Base-by-base conservation (phyloP, 2,329 filamentous ascomycete species). In the Neonectria ditissima region DNA sequence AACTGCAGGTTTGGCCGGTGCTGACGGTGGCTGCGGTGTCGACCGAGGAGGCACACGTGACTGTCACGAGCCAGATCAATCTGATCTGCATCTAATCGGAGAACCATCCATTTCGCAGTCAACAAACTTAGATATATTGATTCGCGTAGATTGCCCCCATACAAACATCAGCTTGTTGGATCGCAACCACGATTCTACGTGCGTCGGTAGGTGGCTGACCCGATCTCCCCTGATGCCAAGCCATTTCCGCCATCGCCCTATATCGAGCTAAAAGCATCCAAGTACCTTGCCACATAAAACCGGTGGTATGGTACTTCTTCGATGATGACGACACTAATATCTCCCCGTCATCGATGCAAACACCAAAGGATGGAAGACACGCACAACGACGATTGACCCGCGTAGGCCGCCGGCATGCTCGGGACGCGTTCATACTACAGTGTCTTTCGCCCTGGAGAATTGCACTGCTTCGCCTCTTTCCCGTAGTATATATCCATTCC, bases 301-400 rank as follows among this genome's bases (percentile, higher is more conserved):
- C 18, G 2, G 30, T 22, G 28, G n/a, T 4, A 22, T 6, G 34
- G 30, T 60, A 63, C 60, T 26, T 63, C 2, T 18, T 57, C 60
- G 41, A 63, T 59, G 48, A 54, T 50, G 50, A 63, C 60, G 47
- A 48, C 48, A 53, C 39, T 32, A 26, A 59, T 56, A 52, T 52
- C 54, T 39, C 47, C 30, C 47, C 9, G 47, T 30, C 47, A 50
- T 50, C 47, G 26, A 50, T 32, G 11, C 6, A 8, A 26, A 20
- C n/a, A 34, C 28, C 18, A 32, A 50, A 28, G 28, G 8, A 18
- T 26, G n/a, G 13, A 20, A 32, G 44, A 50, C 28, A 50, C 34
- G 16, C 34, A 16, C 34, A 37, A 37, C 34, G 6, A 37, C 14
- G 34, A 6, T 22, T 28, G 26, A 48, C 20, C 9, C 26, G 26